Base-by-base conservation (phyloP, 108 stramenopile genomes). In the Phaeodactylum tricornutum region DNA sequence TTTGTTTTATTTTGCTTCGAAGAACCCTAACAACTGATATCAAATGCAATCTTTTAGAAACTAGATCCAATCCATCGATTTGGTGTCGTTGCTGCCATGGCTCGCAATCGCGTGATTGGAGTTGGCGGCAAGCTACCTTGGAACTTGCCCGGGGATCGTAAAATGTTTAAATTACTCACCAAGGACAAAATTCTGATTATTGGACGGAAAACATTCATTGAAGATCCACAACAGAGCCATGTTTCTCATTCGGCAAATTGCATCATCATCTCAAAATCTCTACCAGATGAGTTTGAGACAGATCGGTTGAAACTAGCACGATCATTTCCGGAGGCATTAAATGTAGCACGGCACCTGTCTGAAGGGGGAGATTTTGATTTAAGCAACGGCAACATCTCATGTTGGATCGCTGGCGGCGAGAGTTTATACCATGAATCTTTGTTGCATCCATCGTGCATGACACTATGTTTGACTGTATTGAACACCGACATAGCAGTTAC, bases 361-460 rank as follows among this genome's bases (percentile, higher is more conserved):
- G 37, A 43, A 22, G 43, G 8, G 24, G 43, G 20, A 26, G 16
- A 53, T 14, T 19, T 23, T 8, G 39, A 30, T 7, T 7, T 15
- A 28, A 40, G 51, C 34, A 40, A 43, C 29, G 45, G 43, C 20
- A 41, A 48, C 35, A 62, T 72, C n/a, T 48, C 60, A 33, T 85
- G 81, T 43, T 90, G 88, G 88, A 64, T 90, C 14, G 78, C 55
- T 37, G 88, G 88, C 14, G 88, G 88, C 2, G 79, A 84, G 69
- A 33, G 43, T 12, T 38, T 86, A 7, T 90, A 76, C 33, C 58
- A 56, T 30, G 81, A 85, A 46, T 81, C 84, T 0, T 53, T 90
- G 43, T 34, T 53, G 25, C 79, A 86, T 59, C 31, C 43, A 1
- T 52, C 54, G 25, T 61, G 67, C 0, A 21, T 15, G 9, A 66